Evolutionary conservation across 2,329 filamentous ascomycete species (phyloP).

Genomic region (Arthrobotrys pseudoclavata): DNA sequence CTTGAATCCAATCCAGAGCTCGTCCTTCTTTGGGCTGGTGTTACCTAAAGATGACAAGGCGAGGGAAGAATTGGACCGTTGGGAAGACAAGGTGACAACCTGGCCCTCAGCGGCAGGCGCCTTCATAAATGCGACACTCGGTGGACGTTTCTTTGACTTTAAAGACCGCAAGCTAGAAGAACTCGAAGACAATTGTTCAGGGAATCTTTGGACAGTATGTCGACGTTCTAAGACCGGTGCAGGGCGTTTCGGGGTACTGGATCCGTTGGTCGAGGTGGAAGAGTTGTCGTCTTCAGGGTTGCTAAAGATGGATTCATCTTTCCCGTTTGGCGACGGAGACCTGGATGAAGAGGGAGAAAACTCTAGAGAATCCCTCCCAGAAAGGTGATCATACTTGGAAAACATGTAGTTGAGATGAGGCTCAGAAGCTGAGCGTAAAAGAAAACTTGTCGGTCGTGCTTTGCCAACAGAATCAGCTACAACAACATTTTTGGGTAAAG

Average conservation of each 20-base stretch:
- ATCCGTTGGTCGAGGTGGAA: constrained; percentile 54
- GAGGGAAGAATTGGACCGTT: constrained; percentile 47
- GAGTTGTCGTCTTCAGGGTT: constrained; percentile 58
- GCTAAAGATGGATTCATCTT: constrained; percentile 59
- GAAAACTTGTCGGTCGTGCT: constrained; percentile 49
- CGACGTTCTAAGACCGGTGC: constrained; percentile 55
- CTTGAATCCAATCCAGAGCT: constrained; percentile 78
- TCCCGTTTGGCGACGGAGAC: constrained; percentile 55
- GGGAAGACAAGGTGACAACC: constrained; percentile 56
- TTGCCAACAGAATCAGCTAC: constrained; percentile 55
- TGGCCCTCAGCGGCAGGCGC: constrained; percentile 52
- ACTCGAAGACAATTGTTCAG: constrained; percentile 48
- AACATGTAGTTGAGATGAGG: constrained; percentile 60
- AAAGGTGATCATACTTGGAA: constrained; percentile 52
- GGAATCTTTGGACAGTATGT: constrained; percentile 48
- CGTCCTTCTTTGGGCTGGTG: constrained; percentile 72
- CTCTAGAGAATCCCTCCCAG: constrained; percentile 40
- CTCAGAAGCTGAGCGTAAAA: constrained; percentile 55
- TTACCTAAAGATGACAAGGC: constrained; percentile 50
- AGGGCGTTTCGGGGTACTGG: constrained; percentile 50
- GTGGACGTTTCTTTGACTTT: constrained; percentile 50
- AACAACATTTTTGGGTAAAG: constrained; percentile 59
- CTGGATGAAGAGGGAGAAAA: constrained; percentile 56
- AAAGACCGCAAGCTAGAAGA: constrained; percentile 52
- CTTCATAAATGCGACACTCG: constrained; percentile 58